A percentile compares a stretch with the other conserved stretches of the same genome.
phyloP scores from a whole-genome alignment of 2,329 filamentous ascomycete species.

The Nannizziopsis barbatae region DNA sequence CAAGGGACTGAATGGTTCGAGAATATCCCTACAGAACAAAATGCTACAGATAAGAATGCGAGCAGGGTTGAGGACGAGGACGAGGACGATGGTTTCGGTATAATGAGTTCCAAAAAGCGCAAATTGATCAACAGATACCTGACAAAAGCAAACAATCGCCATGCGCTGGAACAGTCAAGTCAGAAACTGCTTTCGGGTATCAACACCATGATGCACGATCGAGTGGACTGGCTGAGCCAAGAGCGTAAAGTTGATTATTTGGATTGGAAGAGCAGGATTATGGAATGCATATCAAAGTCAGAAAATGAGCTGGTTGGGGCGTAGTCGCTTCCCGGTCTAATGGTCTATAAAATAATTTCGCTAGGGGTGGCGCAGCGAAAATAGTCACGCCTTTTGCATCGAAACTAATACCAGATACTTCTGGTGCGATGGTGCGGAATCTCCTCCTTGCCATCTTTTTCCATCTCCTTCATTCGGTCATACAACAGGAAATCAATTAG shows the following conservation, averaged over 20 bases:
- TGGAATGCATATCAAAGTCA: slow-evolving; percentile 29
- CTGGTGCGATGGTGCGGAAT: slow-evolving; percentile 80
- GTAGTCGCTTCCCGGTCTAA: neutral
- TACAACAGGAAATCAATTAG: slow-evolving; percentile 97
- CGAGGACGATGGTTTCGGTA: slow-evolving; percentile 22
- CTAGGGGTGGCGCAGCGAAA: neutral
- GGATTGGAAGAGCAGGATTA: slow-evolving; percentile 35
- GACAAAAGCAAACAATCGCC: slow-evolving; percentile 15
- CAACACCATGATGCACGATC: slow-evolving; percentile 42
- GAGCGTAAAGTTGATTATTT: slow-evolving; percentile 33
- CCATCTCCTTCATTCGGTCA: slow-evolving; percentile 80
- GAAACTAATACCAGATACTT: slow-evolving; percentile 76
- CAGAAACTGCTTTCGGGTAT: slow-evolving; percentile 36
- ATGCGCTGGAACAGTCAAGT: slow-evolving; percentile 2
- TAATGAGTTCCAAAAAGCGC: slow-evolving; percentile 21
- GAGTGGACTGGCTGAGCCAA: slow-evolving; percentile 38
- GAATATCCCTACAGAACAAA: slow-evolving; percentile 36
- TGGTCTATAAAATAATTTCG: neutral
- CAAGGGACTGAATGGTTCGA: slow-evolving; percentile 57
- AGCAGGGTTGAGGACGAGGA: slow-evolving; percentile 13
- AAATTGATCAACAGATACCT: slow-evolving; percentile 17
- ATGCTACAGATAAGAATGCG: slow-evolving; percentile 8
- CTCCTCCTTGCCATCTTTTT: slow-evolving; percentile 44
- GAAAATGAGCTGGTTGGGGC: slow-evolving; percentile 14
- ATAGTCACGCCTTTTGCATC: neutral